Base-by-base conservation (phyloP, 1,139 yeast genomes). In the Candida sp. region DNA sequence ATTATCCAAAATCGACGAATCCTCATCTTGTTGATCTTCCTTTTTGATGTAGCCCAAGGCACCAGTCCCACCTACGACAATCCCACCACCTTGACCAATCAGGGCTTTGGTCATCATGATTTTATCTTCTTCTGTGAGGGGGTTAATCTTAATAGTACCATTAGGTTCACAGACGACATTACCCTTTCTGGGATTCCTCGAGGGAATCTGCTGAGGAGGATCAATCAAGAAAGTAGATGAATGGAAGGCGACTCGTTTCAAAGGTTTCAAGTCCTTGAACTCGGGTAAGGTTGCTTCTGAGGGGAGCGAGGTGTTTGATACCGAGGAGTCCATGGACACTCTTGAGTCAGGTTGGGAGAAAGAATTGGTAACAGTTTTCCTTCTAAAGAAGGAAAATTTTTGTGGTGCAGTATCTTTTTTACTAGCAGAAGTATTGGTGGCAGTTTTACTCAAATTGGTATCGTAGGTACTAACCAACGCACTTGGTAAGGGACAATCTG, bases 1-100 rank as follows among this genome's bases (percentile, higher is more conserved):
- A 5, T 42, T 35, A n/a, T 44, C 41, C 4, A 40, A 42, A 30
- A 9, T 4, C 5, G 45, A 45, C 4, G 39, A 46, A 5, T 36
- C 21, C 5, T 41, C 45, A 5, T 38, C 36, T 11, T 36, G 19
- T 22, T n/a, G 37, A 36, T 51, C 54, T 12, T 56, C 56, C 15
- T 62, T 56, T 27, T 56, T 58, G 15, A 57, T 43, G 47, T 70
- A 56, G 38, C 76, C 79, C 42, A 84, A 63, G 36, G 85, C 82
- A 0, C 88, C 89, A 4, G 87, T 71, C 1, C 95, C 95, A 29
- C 95, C 95, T 32, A 86, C 91, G 3, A 85, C 89, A 21, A 85
- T 71, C 15, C 93, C 93, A n/a, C 84, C 81, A 22, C 84, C 84
- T 22, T 74, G 68, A 0, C 82, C 76, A 46, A 70, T 63, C 46